A percentile compares a stretch with the other conserved stretches of the same genome.
These are phyloP conservation scores for Aspergillus flavus DNA, from an alignment of 2,329 filamentous ascomycete genomes.

Conservation along the genomic window DNA sequence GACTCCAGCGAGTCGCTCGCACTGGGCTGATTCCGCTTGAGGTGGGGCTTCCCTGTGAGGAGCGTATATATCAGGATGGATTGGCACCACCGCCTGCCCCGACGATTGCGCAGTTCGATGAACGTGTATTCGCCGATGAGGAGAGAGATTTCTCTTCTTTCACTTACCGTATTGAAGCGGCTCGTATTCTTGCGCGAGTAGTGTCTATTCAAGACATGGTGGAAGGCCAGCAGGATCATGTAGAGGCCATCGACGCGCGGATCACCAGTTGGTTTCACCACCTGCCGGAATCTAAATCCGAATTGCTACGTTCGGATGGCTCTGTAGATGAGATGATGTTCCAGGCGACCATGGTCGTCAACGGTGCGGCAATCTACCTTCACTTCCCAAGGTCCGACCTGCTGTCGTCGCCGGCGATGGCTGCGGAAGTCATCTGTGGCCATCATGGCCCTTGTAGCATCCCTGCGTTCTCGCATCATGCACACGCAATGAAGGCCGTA, in stretches of 20 bases:
- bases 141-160: constrained; percentile 76
- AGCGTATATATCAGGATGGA: constrained; percentile 59
- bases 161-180: constrained; percentile 79
- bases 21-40: constrained; percentile 70
- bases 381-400: constrained; percentile 80
- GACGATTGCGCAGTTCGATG: constrained; percentile 75
- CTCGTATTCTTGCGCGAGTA: constrained; percentile 75
- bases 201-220: constrained; percentile 52
- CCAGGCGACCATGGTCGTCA: constrained; percentile 80
- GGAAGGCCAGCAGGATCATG: constrained; percentile 54
- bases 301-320: constrained; percentile 69
- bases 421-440: constrained; percentile 52
- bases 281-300: constrained; percentile 70
- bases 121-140: constrained; percentile 72
- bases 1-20: constrained; percentile 54
- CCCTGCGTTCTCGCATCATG: constrained; percentile 44
- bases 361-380: constrained; percentile 67
- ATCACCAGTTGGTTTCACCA: constrained; percentile 78
- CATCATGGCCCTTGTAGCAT: constrained; percentile 41
- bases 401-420: constrained; percentile 54
- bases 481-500: constrained; percentile 78
- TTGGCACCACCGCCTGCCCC: constrained; percentile 62
- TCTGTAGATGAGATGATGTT: constrained; percentile 88
- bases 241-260: constrained; percentile 61
- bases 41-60: constrained; percentile 79